A percentile compares a stretch with the other conserved stretches of the same genome.
Conservation (phyloP, 139 green algal genomes). For the Helicosporidium sp. region DNA sequence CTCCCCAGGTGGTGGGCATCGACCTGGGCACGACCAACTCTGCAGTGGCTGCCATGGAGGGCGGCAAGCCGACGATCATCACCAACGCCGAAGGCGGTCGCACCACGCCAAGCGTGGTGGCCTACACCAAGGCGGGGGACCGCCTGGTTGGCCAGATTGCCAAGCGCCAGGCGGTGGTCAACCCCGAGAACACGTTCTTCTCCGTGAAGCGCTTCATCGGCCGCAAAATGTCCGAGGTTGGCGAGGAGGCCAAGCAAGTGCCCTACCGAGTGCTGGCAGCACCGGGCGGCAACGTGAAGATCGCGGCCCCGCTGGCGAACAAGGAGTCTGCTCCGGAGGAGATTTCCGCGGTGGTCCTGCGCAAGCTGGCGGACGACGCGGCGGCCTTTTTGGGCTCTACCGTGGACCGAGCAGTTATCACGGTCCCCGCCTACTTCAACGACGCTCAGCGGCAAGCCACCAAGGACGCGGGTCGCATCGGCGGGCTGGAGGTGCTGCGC, state of each 20-base stretch:
- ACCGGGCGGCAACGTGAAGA: constrained; percentile 90
- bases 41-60: constrained; percentile 74
- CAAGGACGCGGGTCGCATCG: constrained; percentile 61
- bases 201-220: constrained; percentile 95
- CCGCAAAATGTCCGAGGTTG: constrained; percentile 64
- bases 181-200: constrained; percentile 90
- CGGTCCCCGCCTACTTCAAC: constrained; percentile 98
- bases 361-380: constrained; percentile 96
- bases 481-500: constrained; percentile 73
- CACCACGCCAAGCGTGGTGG: constrained; percentile 92
- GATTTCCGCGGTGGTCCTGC: constrained; percentile 78
- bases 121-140: constrained; percentile 94
- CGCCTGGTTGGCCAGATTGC: constrained; percentile 78
- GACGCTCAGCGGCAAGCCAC: constrained; percentile 84
- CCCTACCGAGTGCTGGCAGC: constrained; percentile 87
- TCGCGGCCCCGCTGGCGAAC: constrained; percentile 58
- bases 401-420: constrained; percentile 83
- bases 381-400: constrained; percentile 78
- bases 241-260: constrained; percentile 94
- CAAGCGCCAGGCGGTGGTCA: constrained; percentile 94
- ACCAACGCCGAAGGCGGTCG: constrained; percentile 91
- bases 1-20: constrained; percentile 36
- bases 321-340: constrained; percentile 96
- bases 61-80: constrained; percentile 84
- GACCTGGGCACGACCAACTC: constrained; percentile 66